phyloP scores from a whole-genome alignment of 1,284 basidiomycete genomes.

The Irpex rosettiformis region DNA sequence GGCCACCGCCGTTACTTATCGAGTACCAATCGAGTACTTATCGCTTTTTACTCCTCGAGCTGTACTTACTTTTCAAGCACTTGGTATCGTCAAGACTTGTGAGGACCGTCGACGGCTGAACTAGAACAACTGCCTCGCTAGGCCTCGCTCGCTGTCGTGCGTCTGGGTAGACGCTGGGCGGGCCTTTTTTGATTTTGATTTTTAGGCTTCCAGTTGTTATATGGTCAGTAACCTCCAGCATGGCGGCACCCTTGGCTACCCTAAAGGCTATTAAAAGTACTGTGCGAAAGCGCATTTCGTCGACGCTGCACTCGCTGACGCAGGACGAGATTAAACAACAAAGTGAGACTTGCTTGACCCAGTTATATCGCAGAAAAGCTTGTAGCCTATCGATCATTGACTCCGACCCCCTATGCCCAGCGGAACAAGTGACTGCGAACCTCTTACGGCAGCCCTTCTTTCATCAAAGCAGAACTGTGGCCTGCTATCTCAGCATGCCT shows the following conservation, averaged over 20 bases:
- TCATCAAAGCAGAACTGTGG: slow-evolving; percentile 43
- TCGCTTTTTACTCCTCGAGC: no score
- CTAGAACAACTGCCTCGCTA: not conserved
- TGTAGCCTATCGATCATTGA: not conserved
- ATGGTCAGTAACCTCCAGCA: not conserved
- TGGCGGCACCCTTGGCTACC: slow-evolving; percentile 18
- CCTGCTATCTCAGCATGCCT: slow-evolving; percentile 81
- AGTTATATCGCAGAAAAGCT: slow-evolving; percentile 4
- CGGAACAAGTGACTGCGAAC: slow-evolving; percentile 45
- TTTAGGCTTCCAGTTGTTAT: not conserved
- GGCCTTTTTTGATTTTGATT: slow-evolving; percentile 4
- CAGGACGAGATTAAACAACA: slow-evolving; percentile 50
- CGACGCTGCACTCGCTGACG: slow-evolving; percentile 41
- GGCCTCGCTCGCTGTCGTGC: not conserved
- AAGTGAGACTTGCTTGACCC: slow-evolving; percentile 36
- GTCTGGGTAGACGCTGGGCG: not conserved
- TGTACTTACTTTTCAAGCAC: no score
- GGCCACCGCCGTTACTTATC: not conserved
- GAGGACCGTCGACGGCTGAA: not conserved
- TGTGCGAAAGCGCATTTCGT: slow-evolving; percentile 47
- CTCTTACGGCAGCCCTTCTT: slow-evolving; percentile 52
- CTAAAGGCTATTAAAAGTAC: slow-evolving; percentile 45
- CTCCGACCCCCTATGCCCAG: slow-evolving; percentile 32
- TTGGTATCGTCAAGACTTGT: no score
- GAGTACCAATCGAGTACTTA: no score